A percentile compares a stretch with the other conserved stretches of the same genome.
Conservation (phyloP, 306 rosid species). For the Prunus davidiana region DNA sequence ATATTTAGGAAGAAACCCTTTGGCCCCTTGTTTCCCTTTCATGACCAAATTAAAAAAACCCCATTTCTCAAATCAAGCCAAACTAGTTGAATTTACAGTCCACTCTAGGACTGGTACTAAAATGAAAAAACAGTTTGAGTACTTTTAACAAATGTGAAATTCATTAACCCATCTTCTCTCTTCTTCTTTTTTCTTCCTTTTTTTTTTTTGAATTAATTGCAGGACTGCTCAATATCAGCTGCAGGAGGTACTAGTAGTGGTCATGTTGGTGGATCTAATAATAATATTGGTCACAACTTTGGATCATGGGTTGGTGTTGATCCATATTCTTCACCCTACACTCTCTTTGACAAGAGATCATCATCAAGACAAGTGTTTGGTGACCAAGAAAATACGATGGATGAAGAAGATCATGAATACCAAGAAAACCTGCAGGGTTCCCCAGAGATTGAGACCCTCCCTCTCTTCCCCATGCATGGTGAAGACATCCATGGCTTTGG, state of each 20-base stretch:
- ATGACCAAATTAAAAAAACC: background rate
- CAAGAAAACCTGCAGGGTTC: conserved; percentile 13
- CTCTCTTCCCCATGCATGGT: conserved; percentile 86
- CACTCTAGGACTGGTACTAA: background rate
- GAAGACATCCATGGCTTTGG: conserved; percentile 66
- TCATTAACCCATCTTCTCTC: background rate
- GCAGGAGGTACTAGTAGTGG: conserved; percentile 41
- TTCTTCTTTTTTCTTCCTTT: background rate
- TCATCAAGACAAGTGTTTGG: conserved; percentile 3
- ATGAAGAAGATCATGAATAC: conserved; percentile 6
- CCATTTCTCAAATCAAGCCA: conserved; percentile 9
- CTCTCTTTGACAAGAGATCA: conserved; percentile 53
- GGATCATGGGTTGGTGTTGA: conserved; percentile 68
- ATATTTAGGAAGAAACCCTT: conserved; percentile 17
- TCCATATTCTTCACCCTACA: conserved; percentile 49
- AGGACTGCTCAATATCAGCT: conserved; percentile 70
- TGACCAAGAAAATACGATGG: conserved; percentile 18
- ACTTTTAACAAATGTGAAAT: background rate
- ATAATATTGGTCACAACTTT: conserved; percentile 30
- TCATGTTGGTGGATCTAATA: conserved; percentile 30
- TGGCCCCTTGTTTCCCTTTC: background rate
- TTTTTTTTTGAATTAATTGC: background rate
- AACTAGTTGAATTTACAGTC: background rate
- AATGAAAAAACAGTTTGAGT: background rate
- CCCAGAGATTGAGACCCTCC: conserved; percentile 82